phyloP scores from a whole-genome alignment of 768 basidiomycete genomes.

The Trametes villosa region DNA sequence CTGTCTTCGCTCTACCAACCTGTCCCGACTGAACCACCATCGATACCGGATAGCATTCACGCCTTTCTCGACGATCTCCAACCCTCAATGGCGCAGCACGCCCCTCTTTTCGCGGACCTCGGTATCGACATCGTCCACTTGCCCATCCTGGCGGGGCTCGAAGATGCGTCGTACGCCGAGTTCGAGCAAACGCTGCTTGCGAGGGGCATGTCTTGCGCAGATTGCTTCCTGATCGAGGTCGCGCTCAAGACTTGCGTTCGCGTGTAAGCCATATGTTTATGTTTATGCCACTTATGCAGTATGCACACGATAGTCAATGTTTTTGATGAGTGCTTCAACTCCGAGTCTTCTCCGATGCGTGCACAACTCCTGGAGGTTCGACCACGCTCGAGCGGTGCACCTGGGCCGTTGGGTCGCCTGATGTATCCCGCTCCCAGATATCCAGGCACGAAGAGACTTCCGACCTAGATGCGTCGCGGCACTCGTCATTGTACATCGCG shows the following conservation, averaged over 20 bases:
- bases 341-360: too few species aligned
- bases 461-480: too few species aligned
- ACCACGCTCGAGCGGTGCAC: too few species aligned
- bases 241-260: not conserved
- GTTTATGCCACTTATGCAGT: too few species aligned
- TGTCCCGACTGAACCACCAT: not conserved
- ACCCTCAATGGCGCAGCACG: not conserved
- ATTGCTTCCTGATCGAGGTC: conserved; percentile 3
- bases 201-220: conserved; percentile 4
- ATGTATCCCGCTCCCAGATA: too few species aligned
- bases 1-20: not conserved
- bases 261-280: too few species aligned
- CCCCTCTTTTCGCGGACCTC: not conserved
- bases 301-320: too few species aligned
- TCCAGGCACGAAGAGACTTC: too few species aligned
- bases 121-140: conserved; percentile 5
- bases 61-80: not conserved
- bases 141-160: conserved; percentile 6
- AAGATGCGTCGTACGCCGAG: conserved; percentile 1
- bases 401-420: too few species aligned
- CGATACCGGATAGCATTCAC: not conserved
- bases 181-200: conserved; percentile 2
- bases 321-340: too few species aligned
- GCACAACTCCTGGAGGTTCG: too few species aligned
- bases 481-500: too few species aligned